Base-by-base conservation (phyloP, 2,329 filamentous ascomycete species). In the Drechmeria coniospora region DNA sequence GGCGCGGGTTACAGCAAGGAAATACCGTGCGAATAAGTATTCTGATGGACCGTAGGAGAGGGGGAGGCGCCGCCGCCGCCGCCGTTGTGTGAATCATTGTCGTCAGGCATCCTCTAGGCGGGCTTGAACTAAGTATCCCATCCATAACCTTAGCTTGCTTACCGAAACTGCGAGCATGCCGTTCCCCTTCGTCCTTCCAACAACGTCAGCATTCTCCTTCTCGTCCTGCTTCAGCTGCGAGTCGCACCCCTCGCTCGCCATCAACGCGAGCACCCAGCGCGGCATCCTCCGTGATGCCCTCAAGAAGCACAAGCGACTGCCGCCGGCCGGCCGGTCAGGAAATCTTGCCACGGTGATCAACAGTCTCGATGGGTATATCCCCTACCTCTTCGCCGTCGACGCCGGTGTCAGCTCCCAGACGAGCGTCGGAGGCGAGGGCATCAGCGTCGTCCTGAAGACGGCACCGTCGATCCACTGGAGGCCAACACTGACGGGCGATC, bases 221-320 rank as follows among this genome's bases (percentile, higher is more conserved):
- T 78, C 80, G 14, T 64, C 76, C 21, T 79, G 65, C 52, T 77
- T 92, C 53, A 68, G 59, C 42, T 87, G 79, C 44, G 70, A 75
- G 37, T 83, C 82, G 3, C 87, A 95, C 53, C 87, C 90, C 4
- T 93, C 87, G 1, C 65, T 98, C 23, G 82, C 84, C 15, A 69
- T 87, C 42, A 69, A 71, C 30, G 77, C 83, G 14, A 86, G 84
- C 39, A 87, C 81, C 7, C 74, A 82, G 45, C 81, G 90, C 34
- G 79, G 80, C 40, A 71, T 92, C 12, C 66, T 94, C 28, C 75
- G 83, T 42, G 75, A 87, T 51, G 69, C 74, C 3, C 65, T 98
- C 34, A 95, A 95, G 57, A 74, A 74, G 41, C 76, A 94, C 62
- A 95, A 93, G 54, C 74, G 83, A 28, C 68, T 93, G n/a, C 66